These are phyloP conservation scores for Chrysophaeum taylorii DNA, from an alignment of 352 stramenopile species.

Conservation along the genomic window DNA sequence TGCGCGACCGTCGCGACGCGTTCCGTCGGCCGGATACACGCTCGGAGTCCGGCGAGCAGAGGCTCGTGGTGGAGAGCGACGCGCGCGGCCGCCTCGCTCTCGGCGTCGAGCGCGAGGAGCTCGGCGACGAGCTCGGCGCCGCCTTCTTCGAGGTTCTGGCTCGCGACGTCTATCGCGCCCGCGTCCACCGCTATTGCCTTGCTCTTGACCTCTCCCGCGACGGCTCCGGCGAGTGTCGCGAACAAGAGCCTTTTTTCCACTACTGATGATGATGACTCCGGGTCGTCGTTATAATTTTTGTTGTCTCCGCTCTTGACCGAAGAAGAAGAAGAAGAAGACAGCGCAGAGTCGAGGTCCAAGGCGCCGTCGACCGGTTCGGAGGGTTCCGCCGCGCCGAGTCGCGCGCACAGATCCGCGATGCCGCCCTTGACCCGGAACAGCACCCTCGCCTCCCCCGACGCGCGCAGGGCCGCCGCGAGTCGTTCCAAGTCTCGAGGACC, in stretches of 20 bases:
- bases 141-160: background rate
- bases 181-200: background rate
- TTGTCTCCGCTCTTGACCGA: no score
- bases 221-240: background rate
- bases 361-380: background rate
- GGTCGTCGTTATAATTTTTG: no score
- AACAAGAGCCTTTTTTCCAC: background rate
- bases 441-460: constrained; percentile 1
- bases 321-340: no score
- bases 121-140: no score
- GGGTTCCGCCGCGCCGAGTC: background rate
- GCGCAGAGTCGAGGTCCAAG: constrained; percentile 9
- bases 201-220: background rate
- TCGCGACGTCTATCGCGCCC: background rate
- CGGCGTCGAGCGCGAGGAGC: no score
- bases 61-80: no score
- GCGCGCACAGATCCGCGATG: background rate
- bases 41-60: no score
- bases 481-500: no score
- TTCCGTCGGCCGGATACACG: background rate
- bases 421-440: background rate
- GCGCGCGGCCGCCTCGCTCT: no score
- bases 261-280: no score
- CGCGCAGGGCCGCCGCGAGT: background rate
- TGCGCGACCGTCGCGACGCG: background rate